Conservation (phyloP, 2,329 filamentous ascomycete species). For the Macrophomina tecta region DNA sequence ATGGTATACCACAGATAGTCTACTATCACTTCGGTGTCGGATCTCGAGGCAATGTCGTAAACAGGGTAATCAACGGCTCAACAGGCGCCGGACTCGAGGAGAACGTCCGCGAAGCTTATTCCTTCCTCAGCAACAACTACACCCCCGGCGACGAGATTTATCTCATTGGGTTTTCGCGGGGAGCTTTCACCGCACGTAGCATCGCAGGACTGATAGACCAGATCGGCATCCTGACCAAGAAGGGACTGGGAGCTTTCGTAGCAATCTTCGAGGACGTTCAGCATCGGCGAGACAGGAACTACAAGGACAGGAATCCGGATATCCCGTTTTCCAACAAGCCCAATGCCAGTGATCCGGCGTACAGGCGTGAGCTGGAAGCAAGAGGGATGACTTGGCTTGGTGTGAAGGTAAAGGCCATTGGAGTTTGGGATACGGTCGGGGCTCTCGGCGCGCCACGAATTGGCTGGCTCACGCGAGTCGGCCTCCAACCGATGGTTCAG, state of each 20-base stretch:
- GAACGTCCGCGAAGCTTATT: conserved; percentile 67
- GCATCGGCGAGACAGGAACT: conserved; percentile 46
- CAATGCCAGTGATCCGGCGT: conserved; percentile 34
- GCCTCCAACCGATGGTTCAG: conserved; percentile 41
- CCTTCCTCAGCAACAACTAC: conserved; percentile 68
- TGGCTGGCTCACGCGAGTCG: conserved; percentile 44
- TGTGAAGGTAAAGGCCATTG: conserved; percentile 57
- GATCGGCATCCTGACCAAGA: conserved; percentile 34
- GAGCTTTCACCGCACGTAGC: conserved; percentile 58
- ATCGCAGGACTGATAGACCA: conserved; percentile 34
- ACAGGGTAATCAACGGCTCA: conserved; percentile 30
- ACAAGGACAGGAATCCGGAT: conserved; percentile 31
- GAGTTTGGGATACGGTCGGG: conserved; percentile 62
- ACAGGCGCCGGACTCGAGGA: conserved; percentile 41
- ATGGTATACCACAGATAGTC: conserved; percentile 44
- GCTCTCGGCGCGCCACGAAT: conserved; percentile 54
- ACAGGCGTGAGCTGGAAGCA: conserved; percentile 45
- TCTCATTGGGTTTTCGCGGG: conserved; percentile 61
- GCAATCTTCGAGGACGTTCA: conserved; percentile 32
- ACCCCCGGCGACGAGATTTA: conserved; percentile 61
- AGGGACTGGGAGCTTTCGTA: conserved; percentile 31
- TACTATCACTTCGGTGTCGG: conserved; percentile 52
- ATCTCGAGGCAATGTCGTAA: conserved; percentile 33
- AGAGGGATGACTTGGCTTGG: conserved; percentile 44
- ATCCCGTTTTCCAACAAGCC: conserved; percentile 30